Evolutionary conservation across 345 rosid species (phyloP), one percentile per base, ranked within the genome.

Genomic region (Limnanthes douglasii): DNA sequence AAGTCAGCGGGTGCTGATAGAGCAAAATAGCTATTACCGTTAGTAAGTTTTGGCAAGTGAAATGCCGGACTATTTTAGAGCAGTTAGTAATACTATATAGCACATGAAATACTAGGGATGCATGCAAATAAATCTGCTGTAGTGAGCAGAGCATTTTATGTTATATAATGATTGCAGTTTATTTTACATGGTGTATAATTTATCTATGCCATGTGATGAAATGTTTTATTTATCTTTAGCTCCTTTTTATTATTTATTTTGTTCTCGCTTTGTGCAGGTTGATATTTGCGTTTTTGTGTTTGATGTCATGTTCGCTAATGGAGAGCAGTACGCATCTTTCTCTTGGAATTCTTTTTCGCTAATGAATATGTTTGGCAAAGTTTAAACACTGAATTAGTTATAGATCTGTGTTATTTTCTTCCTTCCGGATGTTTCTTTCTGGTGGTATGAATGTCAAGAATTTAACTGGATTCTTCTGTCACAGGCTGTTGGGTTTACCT

Each of bases 281-380:
- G 71, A 78, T 31, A 70, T 86, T 26, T 86, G 94, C 37, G 48
- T 81, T 28, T 81, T 81, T 43, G 73, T 75, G 57, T 81, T 81
- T 43, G 96, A 86, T 48, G 51, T 86, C 59, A 81, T 86, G 96
- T 81, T 72, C 60, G 56, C 76, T 48, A 78, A 86, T 39, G 96
- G 86, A 57, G 62, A 78, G 46, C 70, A 62, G 94, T 86, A 69
- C 48, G 55, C 45, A 37, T 53, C 66, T 40, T 46, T 54, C 37
- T 44, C 57, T 40, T 57, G 12, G 2, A 48, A 7, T 42, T 32
- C 7, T 31, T 51, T 18, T 13, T 18, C 35, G 43, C 38, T 5
- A 26, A 5, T 54, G 11, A 1, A 16, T 21, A 15, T 11, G 11
- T 39, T 31, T 25, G 11, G 11, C 30, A 26, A 26, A n/a, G n/a